Evolutionary conservation across 768 basidiomycete genomes (phyloP), one percentile per base, ranked within the genome.

Genomic region (Hysterangium stoloniferum): DNA sequence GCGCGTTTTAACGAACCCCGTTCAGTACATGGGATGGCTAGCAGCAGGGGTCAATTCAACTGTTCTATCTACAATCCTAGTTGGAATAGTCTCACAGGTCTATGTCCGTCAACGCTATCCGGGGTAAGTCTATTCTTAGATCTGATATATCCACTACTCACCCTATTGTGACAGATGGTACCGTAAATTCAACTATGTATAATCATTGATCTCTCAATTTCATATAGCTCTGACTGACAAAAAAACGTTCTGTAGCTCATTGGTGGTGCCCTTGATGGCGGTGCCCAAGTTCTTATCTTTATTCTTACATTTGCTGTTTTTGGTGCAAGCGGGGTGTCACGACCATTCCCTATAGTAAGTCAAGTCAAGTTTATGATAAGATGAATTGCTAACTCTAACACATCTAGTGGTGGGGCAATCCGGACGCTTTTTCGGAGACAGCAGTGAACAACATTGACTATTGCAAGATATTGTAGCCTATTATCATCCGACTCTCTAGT

Each of bases 251-350:
- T 38, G 22, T 40, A 51, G 58, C 75, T 82, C 33, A 63, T 84
- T 3, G 80, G 79, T 25, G 84, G 80, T 35, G 83, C 77, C 6
- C 65, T 82, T 31, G 80, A 82, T 57, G 80, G 80, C 24, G 80
- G 82, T 7, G 75, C 78, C 13, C 80, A 82, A 59, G 71, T 80
- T 43, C 80, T 81, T 76, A 71, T 78, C 27, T 79, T 81, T 58
- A 68, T 83, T 33, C 66, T 80, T 4, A 78, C 79, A 0, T 83
- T 82, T 60, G 78, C 79, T 2, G 78, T 82, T 20, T 80, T 78
- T 56, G 81, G 82, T 15, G 79, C 77, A 12, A 73, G 74, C 0
- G 79, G 79, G 8, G 58, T 59, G 9, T 58, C 66, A 42, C 65
- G 67, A 46, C 74, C 73, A 3, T 80, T 80, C 71, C 79, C 79